phyloP scores from a whole-genome alignment of 1,284 basidiomycete species.

The Austroboletus olivaceoglutinosus region DNA sequence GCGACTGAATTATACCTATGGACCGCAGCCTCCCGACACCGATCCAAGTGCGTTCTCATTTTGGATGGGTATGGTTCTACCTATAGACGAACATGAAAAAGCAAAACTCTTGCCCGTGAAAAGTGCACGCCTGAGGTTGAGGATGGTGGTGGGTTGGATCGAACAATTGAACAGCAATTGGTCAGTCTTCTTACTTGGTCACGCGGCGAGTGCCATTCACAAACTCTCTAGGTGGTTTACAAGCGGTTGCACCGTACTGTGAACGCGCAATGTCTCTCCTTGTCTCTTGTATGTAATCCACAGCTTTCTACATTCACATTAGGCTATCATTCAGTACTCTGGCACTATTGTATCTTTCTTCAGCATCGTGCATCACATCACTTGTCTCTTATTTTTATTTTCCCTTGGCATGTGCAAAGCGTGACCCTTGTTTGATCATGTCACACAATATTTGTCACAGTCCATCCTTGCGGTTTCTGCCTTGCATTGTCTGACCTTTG shows the following conservation, averaged over 20 bases:
- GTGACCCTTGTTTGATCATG: conserved; percentile 5
- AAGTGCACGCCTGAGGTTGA: conserved; percentile 72
- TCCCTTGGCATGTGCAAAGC: not conserved
- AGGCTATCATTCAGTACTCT: conserved; percentile 1
- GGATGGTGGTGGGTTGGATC: conserved; percentile 92
- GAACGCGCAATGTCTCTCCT: conserved; percentile 1
- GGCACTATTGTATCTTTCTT: conserved; percentile 10
- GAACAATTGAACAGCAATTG: conserved; percentile 72
- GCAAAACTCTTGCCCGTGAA: conserved; percentile 90
- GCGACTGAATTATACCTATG: conserved; percentile 75
- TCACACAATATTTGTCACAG: conserved; percentile 21
- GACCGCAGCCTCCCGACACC: conserved; percentile 64
- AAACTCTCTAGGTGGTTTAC: conserved; percentile 45
- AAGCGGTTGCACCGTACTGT: conserved; percentile 43
- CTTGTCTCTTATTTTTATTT: conserved; percentile 1
- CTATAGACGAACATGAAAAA: conserved; percentile 95
- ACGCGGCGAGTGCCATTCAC: conserved; percentile 11
- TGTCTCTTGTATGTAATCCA: conserved; percentile 14
- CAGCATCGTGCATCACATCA: conserved; percentile 18
- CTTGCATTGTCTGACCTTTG: too few relatives aligned
- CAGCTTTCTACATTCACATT: conserved; percentile 11
- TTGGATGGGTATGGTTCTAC: conserved; percentile 90
- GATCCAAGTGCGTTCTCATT: conserved; percentile 76
- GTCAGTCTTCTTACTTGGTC: conserved; percentile 39
- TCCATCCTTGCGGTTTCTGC: not conserved